Evolutionary conservation across 169 alveolate species (phyloP).

Genomic region (Plasmodium coatneyi): DNA sequence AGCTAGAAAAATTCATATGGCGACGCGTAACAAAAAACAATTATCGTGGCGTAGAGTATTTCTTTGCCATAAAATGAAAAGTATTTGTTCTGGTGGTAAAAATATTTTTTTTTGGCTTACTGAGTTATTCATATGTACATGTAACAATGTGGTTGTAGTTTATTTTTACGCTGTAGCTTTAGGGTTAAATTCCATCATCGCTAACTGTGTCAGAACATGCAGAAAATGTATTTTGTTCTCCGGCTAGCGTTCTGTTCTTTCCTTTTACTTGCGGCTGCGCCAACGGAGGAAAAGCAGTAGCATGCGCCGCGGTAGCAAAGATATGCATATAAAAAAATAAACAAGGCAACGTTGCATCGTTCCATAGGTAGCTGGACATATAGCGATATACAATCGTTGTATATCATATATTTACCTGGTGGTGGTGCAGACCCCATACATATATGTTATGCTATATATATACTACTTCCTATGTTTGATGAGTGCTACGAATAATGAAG

Average conservation of each 20-base stretch:
- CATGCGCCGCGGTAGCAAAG: neutral
- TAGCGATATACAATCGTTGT: neutral
- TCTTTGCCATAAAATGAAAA: neutral
- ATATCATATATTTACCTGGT: neutral
- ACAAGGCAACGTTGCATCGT: neutral
- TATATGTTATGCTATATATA: too few relatives aligned
- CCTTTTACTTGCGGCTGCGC: neutral
- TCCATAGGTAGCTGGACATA: neutral
- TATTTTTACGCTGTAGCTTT: neutral
- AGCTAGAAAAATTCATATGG: neutral
- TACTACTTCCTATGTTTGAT: neutral
- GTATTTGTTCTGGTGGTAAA: neutral
- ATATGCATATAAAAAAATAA: neutral
- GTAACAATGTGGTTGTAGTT: neutral
- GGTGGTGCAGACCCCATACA: too few relatives aligned
- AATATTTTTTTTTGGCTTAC: neutral
- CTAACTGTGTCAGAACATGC: neutral
- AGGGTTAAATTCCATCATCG: neutral
- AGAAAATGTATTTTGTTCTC: neutral
- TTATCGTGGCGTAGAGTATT: neutral
- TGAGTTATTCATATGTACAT: neutral
- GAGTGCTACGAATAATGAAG: neutral
- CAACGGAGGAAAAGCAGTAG: neutral
- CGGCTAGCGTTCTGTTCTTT: neutral
- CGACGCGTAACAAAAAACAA: neutral